Evolutionary conservation across 2,329 filamentous ascomycete genomes (phyloP), one percentile per base, ranked within the genome.

Genomic region (Hypoxylon sp.): DNA sequence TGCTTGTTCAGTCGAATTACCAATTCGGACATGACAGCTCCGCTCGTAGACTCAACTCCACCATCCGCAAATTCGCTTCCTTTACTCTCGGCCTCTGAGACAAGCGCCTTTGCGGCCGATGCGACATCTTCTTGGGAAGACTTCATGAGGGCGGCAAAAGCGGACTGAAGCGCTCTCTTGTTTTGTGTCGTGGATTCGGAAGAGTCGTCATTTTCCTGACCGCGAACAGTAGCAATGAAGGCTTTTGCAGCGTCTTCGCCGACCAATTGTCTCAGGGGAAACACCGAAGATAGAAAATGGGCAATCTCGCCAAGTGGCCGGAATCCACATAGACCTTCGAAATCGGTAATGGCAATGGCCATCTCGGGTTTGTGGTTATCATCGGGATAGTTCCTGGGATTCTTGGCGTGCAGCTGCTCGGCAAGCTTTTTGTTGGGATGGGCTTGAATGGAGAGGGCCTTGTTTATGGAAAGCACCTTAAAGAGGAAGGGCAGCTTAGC

Each of bases 341-440:
- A 99, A 0, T 93, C 91, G 0, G 96, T 98, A 74, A 99, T 91
- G 67, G 96, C 96, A 78, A 99, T 97, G 68, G 96, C 94, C 96
- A 99, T 99, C 81, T 99, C 96, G 32, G 96, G 96, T 82, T 99
- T 99, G 85, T 99, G 96, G 82, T 99, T 99, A 83, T 98, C 95
- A 84, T 99, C 94, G 62, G 95, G 96, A 77, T 99, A 99, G 83
- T 99, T 96, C 81, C 93, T 93, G 51, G 94, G 87, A 76, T 99
- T 95, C 68, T 86, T 89, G 39, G 89, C 87, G 78, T 98, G 96
- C 29, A 99, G 84, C 77, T 93, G 83, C 81, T 96, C 95, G 54
- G 96, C 96, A 12, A 96, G 90, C 81, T 92, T 93, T 87, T 97
- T 97, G 83, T 97, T 96, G 54, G 94, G 94, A 73, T 99, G 96